phyloP scores from a whole-genome alignment of 371 early-diverging fungal species.

The Apophysomyces elegans region DNA sequence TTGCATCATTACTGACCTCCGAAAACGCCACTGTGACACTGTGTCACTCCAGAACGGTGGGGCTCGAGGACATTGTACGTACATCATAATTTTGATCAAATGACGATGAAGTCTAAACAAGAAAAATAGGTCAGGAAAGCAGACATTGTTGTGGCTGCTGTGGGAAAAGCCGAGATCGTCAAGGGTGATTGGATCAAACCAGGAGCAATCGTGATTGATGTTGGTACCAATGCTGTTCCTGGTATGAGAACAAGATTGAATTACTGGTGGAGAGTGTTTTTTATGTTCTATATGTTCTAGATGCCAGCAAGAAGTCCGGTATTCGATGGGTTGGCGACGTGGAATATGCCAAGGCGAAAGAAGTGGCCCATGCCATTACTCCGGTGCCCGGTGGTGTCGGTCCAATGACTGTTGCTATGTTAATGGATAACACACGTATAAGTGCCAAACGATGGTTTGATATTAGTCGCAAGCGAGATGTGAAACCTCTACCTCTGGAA shows the following conservation, averaged over 20 bases:
- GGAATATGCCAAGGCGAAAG: conserved; percentile 71
- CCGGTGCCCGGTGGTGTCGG: conserved; percentile 98
- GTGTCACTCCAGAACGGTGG: conserved; percentile 83
- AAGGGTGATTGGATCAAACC: conserved; percentile 91
- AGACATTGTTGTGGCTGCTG: conserved; percentile 89
- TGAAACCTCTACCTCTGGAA: conserved; percentile 67
- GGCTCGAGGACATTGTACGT: conserved; percentile 47
- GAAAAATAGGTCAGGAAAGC: conserved; percentile 61
- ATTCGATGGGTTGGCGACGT: conserved; percentile 93
- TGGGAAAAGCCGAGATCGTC: conserved; percentile 80
- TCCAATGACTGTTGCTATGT: conserved; percentile 97
- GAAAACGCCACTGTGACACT: conserved; percentile 90
- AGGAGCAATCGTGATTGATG: conserved; percentile 93
- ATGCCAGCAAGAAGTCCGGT: conserved; percentile 84
- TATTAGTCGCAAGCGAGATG: conserved; percentile 51
- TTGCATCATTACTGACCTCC: conserved; percentile 77
- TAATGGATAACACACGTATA: conserved; percentile 82
- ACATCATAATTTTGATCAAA: background rate
- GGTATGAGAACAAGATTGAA: conserved; percentile 31
- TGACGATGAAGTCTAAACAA: background rate
- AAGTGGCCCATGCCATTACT: conserved; percentile 82
- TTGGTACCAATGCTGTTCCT: conserved; percentile 88
- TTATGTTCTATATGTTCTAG: conserved; percentile 33
- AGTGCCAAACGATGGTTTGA: conserved; percentile 65
- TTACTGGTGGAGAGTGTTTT: background rate